These are phyloP conservation scores for Lignosus rhinocerotis DNA, from an alignment of 1,284 basidiomycete species.

Conservation along the genomic window DNA sequence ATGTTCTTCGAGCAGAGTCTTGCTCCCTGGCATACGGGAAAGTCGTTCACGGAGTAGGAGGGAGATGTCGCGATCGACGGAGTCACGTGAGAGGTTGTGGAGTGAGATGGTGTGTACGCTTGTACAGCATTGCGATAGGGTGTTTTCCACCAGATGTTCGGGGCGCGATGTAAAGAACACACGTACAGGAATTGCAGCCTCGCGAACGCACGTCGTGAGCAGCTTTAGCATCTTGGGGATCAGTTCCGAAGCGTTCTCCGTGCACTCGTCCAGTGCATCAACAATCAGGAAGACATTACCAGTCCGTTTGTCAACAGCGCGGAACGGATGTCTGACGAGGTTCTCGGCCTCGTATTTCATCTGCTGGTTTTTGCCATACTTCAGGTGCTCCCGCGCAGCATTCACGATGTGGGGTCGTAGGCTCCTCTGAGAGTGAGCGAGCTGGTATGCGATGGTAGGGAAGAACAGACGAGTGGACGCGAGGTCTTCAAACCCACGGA, in stretches of 20 bases:
- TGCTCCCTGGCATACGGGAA: neutral
- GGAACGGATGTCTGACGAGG: constrained; percentile 5
- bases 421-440: constrained; percentile 3
- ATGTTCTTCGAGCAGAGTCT: neutral
- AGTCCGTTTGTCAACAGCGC: neutral
- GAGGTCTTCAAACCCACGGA: constrained; percentile 1
- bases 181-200: constrained; percentile 6
- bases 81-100: constrained; percentile 5
- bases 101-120: constrained; percentile 7
- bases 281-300: constrained; percentile 8
- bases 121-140: neutral
- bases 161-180: constrained; percentile 22
- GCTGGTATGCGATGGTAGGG: constrained; percentile 16
- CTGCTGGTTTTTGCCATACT: constrained; percentile 2
- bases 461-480: constrained; percentile 8
- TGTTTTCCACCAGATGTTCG: constrained; percentile 5
- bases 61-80: constrained; percentile 12
- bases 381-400: constrained; percentile 4
- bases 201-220: neutral
- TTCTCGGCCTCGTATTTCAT: neutral
- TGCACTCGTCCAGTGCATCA: constrained; percentile 20
- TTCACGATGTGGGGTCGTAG: neutral
- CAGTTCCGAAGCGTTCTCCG: neutral
- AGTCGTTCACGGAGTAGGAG: constrained; percentile 4
- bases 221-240: constrained; percentile 4